phyloP scores from a whole-genome alignment of 768 basidiomycete genomes.

The Pholiota molesta region DNA sequence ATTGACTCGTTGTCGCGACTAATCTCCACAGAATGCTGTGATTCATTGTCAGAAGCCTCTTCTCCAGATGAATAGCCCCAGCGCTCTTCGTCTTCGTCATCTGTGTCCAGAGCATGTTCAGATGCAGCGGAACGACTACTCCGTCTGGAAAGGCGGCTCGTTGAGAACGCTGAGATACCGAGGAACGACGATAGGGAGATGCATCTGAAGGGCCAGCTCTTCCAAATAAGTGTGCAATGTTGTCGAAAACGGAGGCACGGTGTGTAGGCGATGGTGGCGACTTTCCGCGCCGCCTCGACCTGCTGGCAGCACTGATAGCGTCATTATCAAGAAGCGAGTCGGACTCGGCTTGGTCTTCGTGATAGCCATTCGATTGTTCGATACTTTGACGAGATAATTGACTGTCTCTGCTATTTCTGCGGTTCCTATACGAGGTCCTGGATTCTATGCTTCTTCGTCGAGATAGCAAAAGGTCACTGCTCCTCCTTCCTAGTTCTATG shows the following conservation, averaged over 20 bases:
- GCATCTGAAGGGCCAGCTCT: conserved; percentile 44
- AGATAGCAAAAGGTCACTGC: conserved; percentile 55
- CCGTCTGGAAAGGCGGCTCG: conserved; percentile 52
- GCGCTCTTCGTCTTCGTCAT: conserved; percentile 69
- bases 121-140: conserved; percentile 60
- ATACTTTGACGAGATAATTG: conserved; percentile 43
- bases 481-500: conserved; percentile 54
- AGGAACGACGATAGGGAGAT: conserved; percentile 48
- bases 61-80: conserved; percentile 95
- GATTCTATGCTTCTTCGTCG: conserved; percentile 58
- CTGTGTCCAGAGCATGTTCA: conserved; percentile 57
- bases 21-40: conserved; percentile 31
- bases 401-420: conserved; percentile 52
- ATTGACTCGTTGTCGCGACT: conserved; percentile 47
- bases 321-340: conserved; percentile 30
- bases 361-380: conserved; percentile 37
- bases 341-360: conserved; percentile 31
- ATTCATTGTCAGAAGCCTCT: conserved; percentile 57
- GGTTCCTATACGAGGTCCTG: conserved; percentile 34
- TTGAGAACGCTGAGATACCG: conserved; percentile 59
- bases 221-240: conserved; percentile 69
- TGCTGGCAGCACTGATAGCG: conserved; percentile 22
- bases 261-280: conserved; percentile 39
- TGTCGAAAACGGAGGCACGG: conserved; percentile 58
- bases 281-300: conserved; percentile 33